A percentile compares a stretch with the other conserved stretches of the same genome.
Evolutionary conservation across 495 filamentous ascomycete genomes (phyloP).

Genomic region (Staphylotrichum longicolle): DNA sequence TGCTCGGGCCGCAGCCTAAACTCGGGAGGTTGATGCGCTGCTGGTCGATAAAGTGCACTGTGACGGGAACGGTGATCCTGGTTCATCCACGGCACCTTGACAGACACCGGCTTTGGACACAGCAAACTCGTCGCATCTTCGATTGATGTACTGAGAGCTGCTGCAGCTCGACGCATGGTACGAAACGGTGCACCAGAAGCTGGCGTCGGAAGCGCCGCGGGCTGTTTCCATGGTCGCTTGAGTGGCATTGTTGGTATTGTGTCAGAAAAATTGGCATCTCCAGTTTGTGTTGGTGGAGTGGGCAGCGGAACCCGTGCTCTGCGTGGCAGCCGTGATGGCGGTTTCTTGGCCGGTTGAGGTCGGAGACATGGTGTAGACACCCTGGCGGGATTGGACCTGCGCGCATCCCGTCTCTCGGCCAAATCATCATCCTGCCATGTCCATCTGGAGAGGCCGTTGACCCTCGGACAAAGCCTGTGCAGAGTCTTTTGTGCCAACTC

Average conservation of each 20-base stretch:
- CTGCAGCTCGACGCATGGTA: no score
- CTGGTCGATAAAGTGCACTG: neutral
- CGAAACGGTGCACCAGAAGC: no score
- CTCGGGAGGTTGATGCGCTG: neutral
- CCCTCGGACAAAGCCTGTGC: conserved; percentile 5
- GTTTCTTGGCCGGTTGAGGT: no score
- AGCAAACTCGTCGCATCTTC: no score
- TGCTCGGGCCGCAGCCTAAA: neutral
- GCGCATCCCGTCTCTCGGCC: no score
- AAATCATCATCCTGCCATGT: neutral
- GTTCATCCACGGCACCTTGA: neutral
- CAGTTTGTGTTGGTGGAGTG: neutral
- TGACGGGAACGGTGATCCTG: neutral
- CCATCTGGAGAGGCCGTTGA: conserved; percentile 11
- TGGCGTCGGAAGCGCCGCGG: neutral
- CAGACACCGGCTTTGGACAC: no score
- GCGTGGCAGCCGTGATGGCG: neutral
- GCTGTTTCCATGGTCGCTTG: neutral
- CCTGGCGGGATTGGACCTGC: no score
- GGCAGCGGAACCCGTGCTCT: neutral
- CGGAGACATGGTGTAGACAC: no score
- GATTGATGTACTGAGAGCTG: no score
- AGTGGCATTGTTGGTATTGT: neutral
- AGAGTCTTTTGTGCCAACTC: neutral
- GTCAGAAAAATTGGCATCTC: neutral